phyloP scores from a whole-genome alignment of 2,329 filamentous ascomycete species.

The Zymoseptoria brevis region DNA sequence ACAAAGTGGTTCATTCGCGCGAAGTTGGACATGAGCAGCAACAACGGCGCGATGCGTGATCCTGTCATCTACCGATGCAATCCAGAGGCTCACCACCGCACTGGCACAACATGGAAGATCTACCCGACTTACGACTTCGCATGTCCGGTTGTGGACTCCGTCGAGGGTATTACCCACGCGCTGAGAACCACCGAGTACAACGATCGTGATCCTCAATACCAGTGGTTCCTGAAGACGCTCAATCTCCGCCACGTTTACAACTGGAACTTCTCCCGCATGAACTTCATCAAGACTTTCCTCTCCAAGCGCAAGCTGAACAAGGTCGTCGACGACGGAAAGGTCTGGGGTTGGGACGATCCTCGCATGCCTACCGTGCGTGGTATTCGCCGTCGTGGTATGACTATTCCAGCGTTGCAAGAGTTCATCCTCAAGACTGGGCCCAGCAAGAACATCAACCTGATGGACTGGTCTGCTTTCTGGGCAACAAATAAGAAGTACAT shows the following conservation, averaged over 20 bases:
- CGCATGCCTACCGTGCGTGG: slow-evolving; percentile 79
- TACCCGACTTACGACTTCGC: slow-evolving; percentile 85
- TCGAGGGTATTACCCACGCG: slow-evolving; percentile 77
- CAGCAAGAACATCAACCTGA: slow-evolving; percentile 72
- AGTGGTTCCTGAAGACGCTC: slow-evolving; percentile 73
- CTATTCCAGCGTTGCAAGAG: slow-evolving; percentile 67
- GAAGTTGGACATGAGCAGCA: slow-evolving; percentile 84
- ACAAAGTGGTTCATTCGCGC: slow-evolving; percentile 84
- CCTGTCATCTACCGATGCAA: slow-evolving; percentile 98
- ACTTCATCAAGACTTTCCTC: slow-evolving; percentile 74
- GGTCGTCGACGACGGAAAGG: slow-evolving; percentile 66
- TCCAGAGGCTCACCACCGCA: slow-evolving; percentile 63
- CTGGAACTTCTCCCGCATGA: slow-evolving; percentile 79
- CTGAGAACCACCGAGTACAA: slow-evolving; percentile 81
- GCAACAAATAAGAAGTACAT: slow-evolving; percentile 48
- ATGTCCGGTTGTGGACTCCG: slow-evolving; percentile 70
- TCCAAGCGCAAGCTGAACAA: slow-evolving; percentile 83
- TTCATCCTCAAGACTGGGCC: slow-evolving; percentile 81
- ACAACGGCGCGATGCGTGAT: slow-evolving; percentile 92
- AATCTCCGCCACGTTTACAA: slow-evolving; percentile 69
- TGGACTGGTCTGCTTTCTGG: slow-evolving; percentile 67
- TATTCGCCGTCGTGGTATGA: slow-evolving; percentile 70
- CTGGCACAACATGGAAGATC: slow-evolving; percentile 71
- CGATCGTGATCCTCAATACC: slow-evolving; percentile 77
- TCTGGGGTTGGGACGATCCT: slow-evolving; percentile 81